Percentiles rank a stretch among this genome's conserved stretches.
phyloP scores from a whole-genome alignment of 495 filamentous ascomycete species.

The Aspergillus avenaceus region DNA sequence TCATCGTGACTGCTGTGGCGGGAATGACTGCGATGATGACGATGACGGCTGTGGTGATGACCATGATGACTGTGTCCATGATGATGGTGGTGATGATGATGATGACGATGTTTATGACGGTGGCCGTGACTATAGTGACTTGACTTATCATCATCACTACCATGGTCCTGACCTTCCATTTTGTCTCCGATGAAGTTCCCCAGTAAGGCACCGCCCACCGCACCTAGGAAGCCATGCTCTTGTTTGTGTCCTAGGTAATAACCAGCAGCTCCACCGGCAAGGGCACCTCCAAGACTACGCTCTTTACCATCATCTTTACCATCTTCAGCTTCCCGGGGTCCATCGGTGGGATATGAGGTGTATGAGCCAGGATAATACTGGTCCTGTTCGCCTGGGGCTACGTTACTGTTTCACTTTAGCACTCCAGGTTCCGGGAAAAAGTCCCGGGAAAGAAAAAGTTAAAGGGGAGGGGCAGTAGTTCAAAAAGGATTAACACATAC shows the following conservation, averaged over 20 bases:
- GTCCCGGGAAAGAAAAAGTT: not conserved
- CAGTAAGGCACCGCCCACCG: constrained; percentile 45
- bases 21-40: constrained; percentile 24
- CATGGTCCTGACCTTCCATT: constrained; percentile 8
- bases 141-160: not conserved
- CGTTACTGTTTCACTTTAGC: not conserved
- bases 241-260: constrained; percentile 44
- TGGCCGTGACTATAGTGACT: constrained; percentile 16
- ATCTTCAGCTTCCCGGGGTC: constrained; percentile 12
- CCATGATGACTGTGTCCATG: constrained; percentile 11
- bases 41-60: constrained; percentile 9
- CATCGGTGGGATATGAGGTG: not conserved
- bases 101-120: constrained; percentile 14
- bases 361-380: not conserved
- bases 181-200: constrained; percentile 44
- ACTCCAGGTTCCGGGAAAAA: not conserved
- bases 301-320: constrained; percentile 12
- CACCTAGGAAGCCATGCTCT: constrained; percentile 44
- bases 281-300: constrained; percentile 37
- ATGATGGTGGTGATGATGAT: constrained; percentile 17
- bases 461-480: too few species aligned
- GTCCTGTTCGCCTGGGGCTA: not conserved
- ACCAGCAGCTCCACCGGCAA: constrained; percentile 45
- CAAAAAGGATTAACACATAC: constrained; percentile 8
- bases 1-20: constrained; percentile 14